These are phyloP conservation scores for Exophiala sp. DNA, from an alignment of 2,329 filamentous ascomycete species.

Conservation along the genomic window DNA sequence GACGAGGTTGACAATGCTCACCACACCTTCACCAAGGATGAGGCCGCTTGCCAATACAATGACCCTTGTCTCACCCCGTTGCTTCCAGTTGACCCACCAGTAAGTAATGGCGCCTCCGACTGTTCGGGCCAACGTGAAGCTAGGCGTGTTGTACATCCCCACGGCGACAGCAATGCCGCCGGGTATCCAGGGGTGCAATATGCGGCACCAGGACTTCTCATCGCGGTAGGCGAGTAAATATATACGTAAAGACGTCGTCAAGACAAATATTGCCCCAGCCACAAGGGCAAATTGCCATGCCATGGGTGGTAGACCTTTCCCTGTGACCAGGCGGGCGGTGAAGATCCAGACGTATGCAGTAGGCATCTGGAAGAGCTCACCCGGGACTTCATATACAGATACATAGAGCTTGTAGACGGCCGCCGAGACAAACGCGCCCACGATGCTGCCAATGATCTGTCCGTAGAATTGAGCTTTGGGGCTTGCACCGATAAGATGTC, in stretches of 20 bases:
- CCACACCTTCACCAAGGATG: slow-evolving; percentile 85
- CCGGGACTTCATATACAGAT: slow-evolving; percentile 81
- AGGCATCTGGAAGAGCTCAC: slow-evolving; percentile 86
- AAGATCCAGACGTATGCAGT: slow-evolving; percentile 98
- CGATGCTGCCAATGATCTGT: slow-evolving; percentile 83
- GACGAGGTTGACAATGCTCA: slow-evolving; percentile 85
- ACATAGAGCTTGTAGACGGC: slow-evolving; percentile 88
- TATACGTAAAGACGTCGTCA: slow-evolving; percentile 69
- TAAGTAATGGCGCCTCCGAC: slow-evolving; percentile 73
- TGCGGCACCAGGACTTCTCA: slow-evolving; percentile 21
- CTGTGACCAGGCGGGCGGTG: slow-evolving; percentile 87
- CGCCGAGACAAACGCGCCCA: slow-evolving; percentile 81
- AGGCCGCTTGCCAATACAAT: slow-evolving; percentile 88
- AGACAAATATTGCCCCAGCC: slow-evolving; percentile 70
- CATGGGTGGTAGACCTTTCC: slow-evolving; percentile 79
- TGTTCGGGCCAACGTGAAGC: slow-evolving; percentile 85
- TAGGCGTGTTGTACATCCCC: slow-evolving; percentile 97
- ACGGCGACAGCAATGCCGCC: slow-evolving; percentile 95
- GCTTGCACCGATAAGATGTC: slow-evolving; percentile 84
- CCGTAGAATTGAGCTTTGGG: slow-evolving; percentile 96
- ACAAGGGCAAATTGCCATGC: slow-evolving; percentile 74
- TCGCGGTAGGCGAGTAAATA: slow-evolving; percentile 23
- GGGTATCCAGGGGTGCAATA: slow-evolving; percentile 60
- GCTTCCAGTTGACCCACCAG: slow-evolving; percentile 65
- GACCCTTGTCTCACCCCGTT: slow-evolving; percentile 58